These are phyloP conservation scores for Nicotiana sylvestris DNA, from an alignment of 257 asterid genomes.

Conservation along the genomic window DNA sequence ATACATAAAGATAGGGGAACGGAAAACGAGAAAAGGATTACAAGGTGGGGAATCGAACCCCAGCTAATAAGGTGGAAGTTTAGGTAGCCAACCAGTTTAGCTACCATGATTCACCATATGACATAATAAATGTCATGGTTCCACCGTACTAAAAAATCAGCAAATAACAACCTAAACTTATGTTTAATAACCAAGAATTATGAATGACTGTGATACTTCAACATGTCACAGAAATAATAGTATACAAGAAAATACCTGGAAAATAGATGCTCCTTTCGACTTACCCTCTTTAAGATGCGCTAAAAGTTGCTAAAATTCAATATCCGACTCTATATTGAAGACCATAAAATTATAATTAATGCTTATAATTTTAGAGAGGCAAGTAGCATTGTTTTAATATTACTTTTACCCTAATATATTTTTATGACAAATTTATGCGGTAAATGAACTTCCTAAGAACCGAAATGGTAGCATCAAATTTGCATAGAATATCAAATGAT, in stretches of 20 bases:
- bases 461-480: background rate
- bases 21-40: background rate
- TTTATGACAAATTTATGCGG: background rate
- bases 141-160: background rate
- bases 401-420: background rate
- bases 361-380: background rate
- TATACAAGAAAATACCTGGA: background rate
- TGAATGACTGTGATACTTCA: background rate
- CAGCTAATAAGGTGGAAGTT: background rate
- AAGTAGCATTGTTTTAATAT: background rate
- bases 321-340: background rate
- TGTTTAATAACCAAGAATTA: background rate
- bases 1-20: background rate
- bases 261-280: background rate
- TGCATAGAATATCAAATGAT: background rate
- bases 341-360: background rate
- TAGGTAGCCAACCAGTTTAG: background rate
- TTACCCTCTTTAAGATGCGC: background rate
- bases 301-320: background rate
- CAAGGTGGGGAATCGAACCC: background rate
- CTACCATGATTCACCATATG: background rate
- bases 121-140: background rate
- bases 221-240: background rate
- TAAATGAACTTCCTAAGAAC: background rate
- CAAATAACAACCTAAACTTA: background rate